Base-by-base conservation (phyloP, 768 basidiomycete species). In the Strobilomyces dryophilus region DNA sequence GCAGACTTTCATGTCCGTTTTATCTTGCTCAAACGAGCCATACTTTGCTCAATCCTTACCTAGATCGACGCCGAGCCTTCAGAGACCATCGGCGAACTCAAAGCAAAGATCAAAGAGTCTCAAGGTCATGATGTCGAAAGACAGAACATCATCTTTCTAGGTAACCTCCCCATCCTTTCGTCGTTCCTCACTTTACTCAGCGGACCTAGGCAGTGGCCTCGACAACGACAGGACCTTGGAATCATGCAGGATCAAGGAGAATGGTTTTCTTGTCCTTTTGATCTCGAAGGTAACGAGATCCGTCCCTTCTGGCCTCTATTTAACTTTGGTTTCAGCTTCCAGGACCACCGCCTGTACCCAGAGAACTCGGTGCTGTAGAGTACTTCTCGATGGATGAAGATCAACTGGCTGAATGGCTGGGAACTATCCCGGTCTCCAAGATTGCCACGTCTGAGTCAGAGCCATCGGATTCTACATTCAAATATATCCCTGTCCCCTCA, bases 1-100 rank as follows among this genome's bases (percentile, higher is more conserved):
- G 35, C 42, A 10, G 53, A 45, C 4, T 54, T 54, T 12, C 11
- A 54, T 27, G 53, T 49, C 8, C 20, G 47, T 21, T n/a, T 37
- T 32, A 9, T 24, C 29, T 11, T 29, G 5, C 9, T n/a, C 24
- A 34, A n/a, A 17, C 20, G 17, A 15, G 36, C 12, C 9, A 17
- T 39, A 9, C 35, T 39, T 39, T 17, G 8, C 29, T 39, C n/a
- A 39, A 39, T 20, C 10, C 21, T 44, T n/a, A 3, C 10, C 17
- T 32, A 54, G 53, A 18, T 54, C 29, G 53, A 54, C 8, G 47
- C 47, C 12, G 47, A 54, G n/a, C 18, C 47, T 8, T 49, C 53
- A 34, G 47, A 54, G 8, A 54, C 53, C 35, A 36, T 54, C 27
- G 47, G n/a, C 21, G 36, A 39, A 39, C 47, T 54, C 47, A 54